Evolutionary conservation across 164 flowering plant species (phyloP).

Genomic region (Sedum album): DNA sequence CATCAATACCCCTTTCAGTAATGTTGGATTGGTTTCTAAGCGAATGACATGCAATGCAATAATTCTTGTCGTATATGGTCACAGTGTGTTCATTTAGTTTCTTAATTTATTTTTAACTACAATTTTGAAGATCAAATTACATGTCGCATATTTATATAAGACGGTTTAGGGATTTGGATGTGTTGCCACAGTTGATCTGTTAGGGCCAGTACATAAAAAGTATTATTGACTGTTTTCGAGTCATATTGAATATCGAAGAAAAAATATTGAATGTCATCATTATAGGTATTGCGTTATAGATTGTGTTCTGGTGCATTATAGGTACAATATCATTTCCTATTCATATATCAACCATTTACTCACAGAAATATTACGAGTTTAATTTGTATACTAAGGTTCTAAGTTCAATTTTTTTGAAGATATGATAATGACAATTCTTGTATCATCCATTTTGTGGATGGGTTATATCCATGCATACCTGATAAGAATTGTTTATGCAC

Average conservation of each 20-base stretch:
- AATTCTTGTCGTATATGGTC: neutral
- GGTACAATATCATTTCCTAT: neutral
- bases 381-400: too few relatives aligned
- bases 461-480: neutral
- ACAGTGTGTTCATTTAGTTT: too few relatives aligned
- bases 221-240: too few relatives aligned
- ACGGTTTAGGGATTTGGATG: neutral
- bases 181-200: neutral
- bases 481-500: slow-evolving; percentile 5
- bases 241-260: neutral
- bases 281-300: too few relatives aligned
- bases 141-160: too few relatives aligned
- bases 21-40: neutral
- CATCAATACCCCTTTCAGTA: neutral
- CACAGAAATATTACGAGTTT: too few relatives aligned
- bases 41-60: neutral
- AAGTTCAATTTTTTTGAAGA: too few relatives aligned
- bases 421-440: neutral
- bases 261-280: neutral
- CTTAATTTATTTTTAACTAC: too few relatives aligned
- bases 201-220: neutral
- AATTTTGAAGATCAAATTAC: too few relatives aligned
- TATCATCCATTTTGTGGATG: neutral
- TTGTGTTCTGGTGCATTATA: too few relatives aligned
- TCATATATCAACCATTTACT: too few relatives aligned